Evolutionary conservation across 352 stramenopile species (phyloP).

Genomic region (Phytophthora pisi): DNA sequence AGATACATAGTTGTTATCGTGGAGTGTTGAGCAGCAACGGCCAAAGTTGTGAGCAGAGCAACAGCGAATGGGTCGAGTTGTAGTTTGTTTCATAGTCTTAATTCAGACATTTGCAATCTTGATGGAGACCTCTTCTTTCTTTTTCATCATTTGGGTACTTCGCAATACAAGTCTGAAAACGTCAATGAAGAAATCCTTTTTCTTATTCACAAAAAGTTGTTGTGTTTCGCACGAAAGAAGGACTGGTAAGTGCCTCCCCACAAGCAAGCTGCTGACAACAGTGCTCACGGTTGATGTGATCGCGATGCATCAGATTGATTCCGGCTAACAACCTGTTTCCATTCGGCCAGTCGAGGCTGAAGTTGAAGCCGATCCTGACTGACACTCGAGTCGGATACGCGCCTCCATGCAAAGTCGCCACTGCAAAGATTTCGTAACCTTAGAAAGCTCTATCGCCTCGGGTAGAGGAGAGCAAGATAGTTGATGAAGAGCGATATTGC

Average conservation of each 20-base stretch:
- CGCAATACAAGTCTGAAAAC: no score
- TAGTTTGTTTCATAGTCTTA: background rate
- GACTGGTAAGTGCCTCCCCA: no score
- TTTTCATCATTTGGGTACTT: no score
- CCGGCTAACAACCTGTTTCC: background rate
- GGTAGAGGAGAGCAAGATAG: slow-evolving; percentile 12
- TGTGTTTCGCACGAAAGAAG: no score
- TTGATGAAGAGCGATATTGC: slow-evolving; percentile 3
- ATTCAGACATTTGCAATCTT: no score
- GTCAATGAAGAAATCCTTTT: no score
- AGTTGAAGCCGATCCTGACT: slow-evolving; percentile 8
- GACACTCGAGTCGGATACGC: background rate
- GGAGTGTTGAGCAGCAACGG: background rate
- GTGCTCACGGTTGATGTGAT: background rate
- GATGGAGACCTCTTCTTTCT: no score
- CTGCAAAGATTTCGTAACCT: background rate
- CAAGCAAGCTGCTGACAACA: no score
- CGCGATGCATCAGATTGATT: background rate
- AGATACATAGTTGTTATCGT: background rate
- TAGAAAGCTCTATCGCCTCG: background rate
- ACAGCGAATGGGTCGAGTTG: background rate
- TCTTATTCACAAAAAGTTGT: no score
- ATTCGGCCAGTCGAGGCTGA: background rate
- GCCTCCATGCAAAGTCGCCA: background rate
- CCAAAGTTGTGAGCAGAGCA: background rate